Evolutionary conservation across 768 basidiomycete species (phyloP).

Genomic region (Pilatotrama ljubarskyi): DNA sequence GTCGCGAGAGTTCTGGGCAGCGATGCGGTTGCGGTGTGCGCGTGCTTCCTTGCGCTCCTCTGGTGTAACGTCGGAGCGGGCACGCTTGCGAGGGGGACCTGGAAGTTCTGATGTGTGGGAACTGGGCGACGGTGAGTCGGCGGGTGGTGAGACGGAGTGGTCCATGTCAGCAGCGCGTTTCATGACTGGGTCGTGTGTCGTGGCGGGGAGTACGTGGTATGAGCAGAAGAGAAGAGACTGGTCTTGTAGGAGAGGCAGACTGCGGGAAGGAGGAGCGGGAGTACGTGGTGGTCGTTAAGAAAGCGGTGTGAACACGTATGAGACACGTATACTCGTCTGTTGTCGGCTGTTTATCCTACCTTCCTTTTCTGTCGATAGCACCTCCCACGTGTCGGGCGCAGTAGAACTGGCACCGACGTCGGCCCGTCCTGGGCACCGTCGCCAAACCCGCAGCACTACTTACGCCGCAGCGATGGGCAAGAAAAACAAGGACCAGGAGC

Average conservation of each 20-base stretch:
- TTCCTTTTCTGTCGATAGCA: slow-evolving; percentile 5
- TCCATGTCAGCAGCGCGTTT: slow-evolving; percentile 32
- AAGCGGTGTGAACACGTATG: slow-evolving; percentile 22
- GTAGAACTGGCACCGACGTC: not conserved
- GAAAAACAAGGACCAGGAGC: slow-evolving; percentile 56
- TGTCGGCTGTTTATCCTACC: slow-evolving; percentile 22
- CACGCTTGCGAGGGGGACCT: slow-evolving; percentile 69
- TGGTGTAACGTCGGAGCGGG: slow-evolving; percentile 58
- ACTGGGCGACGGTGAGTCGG: slow-evolving; percentile 24
- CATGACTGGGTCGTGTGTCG: slow-evolving; percentile 25
- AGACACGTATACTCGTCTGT: slow-evolving; percentile 29
- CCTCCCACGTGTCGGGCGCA: slow-evolving; percentile 5
- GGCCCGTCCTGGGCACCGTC: not conserved
- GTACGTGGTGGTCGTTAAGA: slow-evolving; percentile 33
- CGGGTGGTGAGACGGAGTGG: slow-evolving; percentile 22
- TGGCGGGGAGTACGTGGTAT: slow-evolving; percentile 20
- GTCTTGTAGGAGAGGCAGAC: slow-evolving; percentile 30
- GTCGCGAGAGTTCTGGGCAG: slow-evolving; percentile 91
- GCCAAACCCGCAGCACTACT: not conserved
- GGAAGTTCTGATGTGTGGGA: slow-evolving; percentile 19
- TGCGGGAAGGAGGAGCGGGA: slow-evolving; percentile 23
- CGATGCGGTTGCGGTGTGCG: slow-evolving; percentile 90
- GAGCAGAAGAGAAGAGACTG: slow-evolving; percentile 23
- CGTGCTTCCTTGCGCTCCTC: slow-evolving; percentile 87
- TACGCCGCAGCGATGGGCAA: slow-evolving; percentile 56